phyloP scores from a whole-genome alignment of 2,329 filamentous ascomycete species.

The Monilinia aucupariae region DNA sequence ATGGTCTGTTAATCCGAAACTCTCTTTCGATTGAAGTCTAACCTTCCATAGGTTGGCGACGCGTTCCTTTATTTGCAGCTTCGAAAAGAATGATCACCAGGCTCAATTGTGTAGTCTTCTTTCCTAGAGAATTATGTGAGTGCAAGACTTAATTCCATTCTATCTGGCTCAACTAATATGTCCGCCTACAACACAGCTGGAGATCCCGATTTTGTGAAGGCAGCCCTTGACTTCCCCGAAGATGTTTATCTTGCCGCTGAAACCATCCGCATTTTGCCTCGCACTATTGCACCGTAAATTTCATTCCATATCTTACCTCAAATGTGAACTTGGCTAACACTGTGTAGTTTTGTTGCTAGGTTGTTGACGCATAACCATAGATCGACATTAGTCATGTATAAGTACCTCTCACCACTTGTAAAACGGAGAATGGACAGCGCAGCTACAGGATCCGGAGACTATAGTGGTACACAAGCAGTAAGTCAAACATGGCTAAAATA shows the following conservation, averaged over 20 bases:
- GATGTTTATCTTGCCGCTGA: neutral
- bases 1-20: neutral
- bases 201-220: neutral
- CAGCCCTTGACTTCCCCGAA: conserved; percentile 2
- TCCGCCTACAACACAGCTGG: neutral
- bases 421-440: neutral
- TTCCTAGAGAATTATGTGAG: neutral
- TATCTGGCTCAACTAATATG: neutral
- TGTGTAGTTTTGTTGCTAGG: neutral
- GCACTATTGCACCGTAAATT: neutral
- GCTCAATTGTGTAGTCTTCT: neutral
- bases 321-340: neutral
- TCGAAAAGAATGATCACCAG: neutral
- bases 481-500: neutral
- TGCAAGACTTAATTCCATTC: neutral
- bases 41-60: neutral
- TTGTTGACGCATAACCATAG: neutral
- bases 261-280: neutral
- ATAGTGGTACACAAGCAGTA: neutral
- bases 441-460: neutral
- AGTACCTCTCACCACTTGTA: neutral
- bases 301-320: neutral
- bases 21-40: neutral
- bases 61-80: neutral
- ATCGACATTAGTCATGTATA: neutral